Conservation (phyloP, 306 rosid species). For the Ochetophila trinervis region DNA sequence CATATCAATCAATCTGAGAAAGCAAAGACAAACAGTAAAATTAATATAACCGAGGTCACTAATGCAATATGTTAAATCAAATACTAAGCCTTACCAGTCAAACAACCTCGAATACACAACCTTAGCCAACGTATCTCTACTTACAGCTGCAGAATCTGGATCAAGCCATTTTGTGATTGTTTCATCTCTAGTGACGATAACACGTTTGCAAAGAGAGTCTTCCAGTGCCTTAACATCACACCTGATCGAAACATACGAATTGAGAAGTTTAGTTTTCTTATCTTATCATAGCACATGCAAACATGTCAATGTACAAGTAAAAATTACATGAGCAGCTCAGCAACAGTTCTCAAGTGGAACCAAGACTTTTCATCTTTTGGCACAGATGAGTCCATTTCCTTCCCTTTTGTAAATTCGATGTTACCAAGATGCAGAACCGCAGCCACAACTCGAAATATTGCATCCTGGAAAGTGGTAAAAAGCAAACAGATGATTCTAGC, state of each 20-base stretch:
- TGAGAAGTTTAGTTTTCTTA: slow-evolving; percentile 14
- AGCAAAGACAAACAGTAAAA: slow-evolving; percentile 24
- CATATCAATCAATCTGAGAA: slow-evolving; percentile 11
- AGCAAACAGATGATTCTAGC: slow-evolving; percentile 19
- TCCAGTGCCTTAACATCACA: slow-evolving; percentile 93
- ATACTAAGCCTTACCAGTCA: slow-evolving; percentile 70
- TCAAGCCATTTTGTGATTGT: slow-evolving; percentile 88
- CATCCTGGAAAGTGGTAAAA: slow-evolving; percentile 55
- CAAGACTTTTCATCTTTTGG: slow-evolving; percentile 90
- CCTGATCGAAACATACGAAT: slow-evolving; percentile 46
- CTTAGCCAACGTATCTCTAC: slow-evolving; percentile 98
- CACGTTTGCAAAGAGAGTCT: slow-evolving; percentile 99
- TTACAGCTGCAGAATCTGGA: slow-evolving; percentile 86
- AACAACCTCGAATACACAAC: slow-evolving; percentile 85
- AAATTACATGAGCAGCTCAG: slow-evolving; percentile 88
- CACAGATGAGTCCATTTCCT: slow-evolving; percentile 79
- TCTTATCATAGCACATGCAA: slow-evolving; percentile 23
- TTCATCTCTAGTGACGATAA: slow-evolving; percentile 96
- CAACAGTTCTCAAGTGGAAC: slow-evolving; percentile 80
- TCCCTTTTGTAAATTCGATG: slow-evolving; percentile 90
- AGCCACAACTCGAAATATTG: slow-evolving; percentile 96
- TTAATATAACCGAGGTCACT: slow-evolving; percentile 10
- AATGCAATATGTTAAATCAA: slow-evolving; percentile 15
- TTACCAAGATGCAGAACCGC: slow-evolving; percentile 97
- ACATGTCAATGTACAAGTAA: slow-evolving; percentile 25